Base-by-base conservation (phyloP, 2,329 filamentous ascomycete species). In the Acephala macrosclerotiorum region DNA sequence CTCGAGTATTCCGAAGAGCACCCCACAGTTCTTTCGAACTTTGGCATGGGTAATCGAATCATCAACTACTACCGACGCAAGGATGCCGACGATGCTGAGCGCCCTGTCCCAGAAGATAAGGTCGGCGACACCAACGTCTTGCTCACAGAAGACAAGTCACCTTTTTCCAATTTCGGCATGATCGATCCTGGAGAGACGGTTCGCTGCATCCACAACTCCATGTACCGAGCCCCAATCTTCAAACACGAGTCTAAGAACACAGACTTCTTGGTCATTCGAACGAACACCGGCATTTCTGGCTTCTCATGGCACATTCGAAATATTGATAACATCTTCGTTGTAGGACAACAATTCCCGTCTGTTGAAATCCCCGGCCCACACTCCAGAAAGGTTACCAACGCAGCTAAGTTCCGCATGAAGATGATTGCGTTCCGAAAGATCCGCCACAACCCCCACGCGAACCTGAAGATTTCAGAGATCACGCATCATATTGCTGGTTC, bases 1-100 rank as follows among this genome's bases (percentile, higher is more conserved):
- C 90, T 98, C 38, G 96, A 99, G 79, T 99, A 99, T 77, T 96
- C 93, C 9, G 96, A 99, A 79, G 94, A 97, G 74, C 91, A 93
- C 68, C 96, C 96, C 0, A 91, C 91, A 11, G 93, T 97, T 66
- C 82, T 99, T 68, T 97, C 95, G 51, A 97, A 97, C 76, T 97
- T 97, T 74, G 96, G 95, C 70, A 99, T 99, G 96, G 94, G 94
- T 60, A 97, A 91, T 77, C 91, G 94, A 61, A 87, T 99, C 65
- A 93, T 98, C 82, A 98, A 99, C 78, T 99, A 98, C 79, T 97
- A 97, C 77, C 91, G 93, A 45, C 89, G 94, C 66, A 93, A 93
- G 74, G 91, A 93, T 75, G 87, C 87, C 47, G 83, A 85, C 49
- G 86, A 85, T 38, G 69, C 73, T 35, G 77, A 77, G 8, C 73